A percentile compares a stretch with the other conserved stretches of the same genome.
Evolutionary conservation across 1,139 yeast genomes (phyloP).

Genomic region (Hansenula lynferdii): DNA sequence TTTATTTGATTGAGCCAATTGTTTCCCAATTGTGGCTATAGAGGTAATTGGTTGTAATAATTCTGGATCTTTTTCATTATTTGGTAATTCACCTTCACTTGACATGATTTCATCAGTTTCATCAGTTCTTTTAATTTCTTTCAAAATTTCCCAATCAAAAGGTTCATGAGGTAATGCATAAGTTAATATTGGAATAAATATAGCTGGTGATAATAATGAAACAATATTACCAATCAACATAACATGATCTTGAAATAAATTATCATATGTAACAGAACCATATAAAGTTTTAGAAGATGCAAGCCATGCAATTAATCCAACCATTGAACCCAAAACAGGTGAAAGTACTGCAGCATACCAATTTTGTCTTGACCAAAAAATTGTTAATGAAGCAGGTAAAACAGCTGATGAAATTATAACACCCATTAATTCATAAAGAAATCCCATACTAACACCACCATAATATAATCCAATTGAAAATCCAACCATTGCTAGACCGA

Average conservation of each 20-base stretch:
- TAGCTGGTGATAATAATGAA: constrained; percentile 69
- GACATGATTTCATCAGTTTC: constrained; percentile 57
- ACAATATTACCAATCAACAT: constrained; percentile 86
- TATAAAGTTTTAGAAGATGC: constrained; percentile 50
- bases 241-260: constrained; percentile 72
- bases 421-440: constrained; percentile 83
- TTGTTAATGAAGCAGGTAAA: constrained; percentile 65
- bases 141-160: constrained; percentile 66
- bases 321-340: constrained; percentile 57
- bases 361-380: constrained; percentile 67
- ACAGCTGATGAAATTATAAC: constrained; percentile 85
- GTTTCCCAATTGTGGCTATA: constrained; percentile 35
- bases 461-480: constrained; percentile 78
- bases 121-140: constrained; percentile 55
- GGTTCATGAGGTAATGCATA: constrained; percentile 59
- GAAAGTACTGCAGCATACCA: constrained; percentile 52
- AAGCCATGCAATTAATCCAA: constrained; percentile 66
- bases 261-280: constrained; percentile 51
- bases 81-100: constrained; percentile 27
- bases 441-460: constrained; percentile 83
- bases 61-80: constrained; percentile 30
- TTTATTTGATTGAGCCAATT: constrained; percentile 34
- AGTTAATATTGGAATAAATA: constrained; percentile 66
- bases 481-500: constrained; percentile 72
- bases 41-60: constrained; percentile 32